These are phyloP conservation scores for Claviceps humidiphila DNA, from an alignment of 2,329 filamentous ascomycete species.

Conservation along the genomic window DNA sequence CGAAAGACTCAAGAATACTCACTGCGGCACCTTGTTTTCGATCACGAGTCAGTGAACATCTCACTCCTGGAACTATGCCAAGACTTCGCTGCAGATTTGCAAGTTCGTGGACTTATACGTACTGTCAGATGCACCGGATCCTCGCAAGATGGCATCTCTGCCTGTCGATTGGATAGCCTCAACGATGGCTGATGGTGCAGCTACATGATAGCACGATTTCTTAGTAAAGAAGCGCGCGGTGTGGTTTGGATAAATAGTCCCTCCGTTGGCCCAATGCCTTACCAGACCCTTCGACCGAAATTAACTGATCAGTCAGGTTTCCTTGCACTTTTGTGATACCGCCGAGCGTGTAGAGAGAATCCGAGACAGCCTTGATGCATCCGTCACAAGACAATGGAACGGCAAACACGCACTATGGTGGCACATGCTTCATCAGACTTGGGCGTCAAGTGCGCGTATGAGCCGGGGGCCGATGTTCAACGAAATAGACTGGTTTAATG, in stretches of 20 bases:
- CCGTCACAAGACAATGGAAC: constrained; percentile 85
- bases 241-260: not conserved
- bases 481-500: not conserved
- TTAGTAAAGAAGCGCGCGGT: not conserved
- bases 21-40: constrained; percentile 57
- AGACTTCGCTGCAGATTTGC: not conserved
- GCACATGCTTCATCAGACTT: constrained; percentile 22
- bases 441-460: not conserved
- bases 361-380: constrained; percentile 78
- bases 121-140: constrained; percentile 77
- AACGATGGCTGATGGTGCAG: constrained; percentile 80
- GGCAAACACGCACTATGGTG: constrained; percentile 71
- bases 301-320: constrained; percentile 68
- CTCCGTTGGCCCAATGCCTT: constrained; percentile 25
- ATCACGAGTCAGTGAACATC: not conserved
- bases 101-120: constrained; percentile 22
- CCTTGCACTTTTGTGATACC: constrained; percentile 76
- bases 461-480: not conserved
- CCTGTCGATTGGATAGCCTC: constrained; percentile 79
- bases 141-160: constrained; percentile 84
- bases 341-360: constrained; percentile 59
- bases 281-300: constrained; percentile 76
- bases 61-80: not conserved
- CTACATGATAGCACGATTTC: constrained; percentile 22
- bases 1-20: constrained; percentile 83